These are phyloP conservation scores for Cyclospora cayetanensis DNA, from an alignment of 169 alveolate species.

Conservation along the genomic window DNA sequence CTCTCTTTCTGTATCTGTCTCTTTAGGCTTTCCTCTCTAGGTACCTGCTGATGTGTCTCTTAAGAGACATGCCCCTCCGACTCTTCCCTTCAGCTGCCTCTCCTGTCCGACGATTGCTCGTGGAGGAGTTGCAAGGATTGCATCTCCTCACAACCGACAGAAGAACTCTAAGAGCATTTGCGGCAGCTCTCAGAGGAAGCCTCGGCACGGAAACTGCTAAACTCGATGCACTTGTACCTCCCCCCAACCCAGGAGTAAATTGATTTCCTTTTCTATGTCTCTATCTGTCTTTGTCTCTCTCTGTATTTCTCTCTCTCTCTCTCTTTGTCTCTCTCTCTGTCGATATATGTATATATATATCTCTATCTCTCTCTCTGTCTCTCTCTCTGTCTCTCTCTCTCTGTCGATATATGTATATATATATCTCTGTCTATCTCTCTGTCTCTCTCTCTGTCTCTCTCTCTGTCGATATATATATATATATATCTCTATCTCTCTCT, in stretches of 20 bases:
- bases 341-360: too few relatives aligned
- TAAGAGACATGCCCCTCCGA: background rate
- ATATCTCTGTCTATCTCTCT: too few relatives aligned
- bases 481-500: background rate
- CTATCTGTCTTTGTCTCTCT: too few relatives aligned
- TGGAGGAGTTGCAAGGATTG: conserved; percentile 9
- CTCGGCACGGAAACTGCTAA: background rate
- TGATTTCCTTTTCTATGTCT: background rate
- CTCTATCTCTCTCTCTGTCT: too few relatives aligned
- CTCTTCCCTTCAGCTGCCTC: conserved; percentile 31
- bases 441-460: too few relatives aligned
- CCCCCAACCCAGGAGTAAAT: conserved; percentile 53
- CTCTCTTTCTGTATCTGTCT: background rate
- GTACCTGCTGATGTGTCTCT: background rate
- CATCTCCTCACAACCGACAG: background rate
- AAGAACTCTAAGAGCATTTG: conserved; percentile 1
- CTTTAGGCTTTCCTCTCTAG: background rate
- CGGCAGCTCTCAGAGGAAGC: background rate
- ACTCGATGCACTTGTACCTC: conserved; percentile 20
- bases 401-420: too few relatives aligned
- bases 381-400: too few relatives aligned
- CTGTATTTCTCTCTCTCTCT: too few relatives aligned
- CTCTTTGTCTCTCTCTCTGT: too few relatives aligned
- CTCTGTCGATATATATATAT: background rate
- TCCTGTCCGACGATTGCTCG: conserved; percentile 16